A percentile compares a stretch with the other conserved stretches of the same genome.
Conservation (phyloP, 139 green algal species). For the Micractinium conductrix region DNA sequence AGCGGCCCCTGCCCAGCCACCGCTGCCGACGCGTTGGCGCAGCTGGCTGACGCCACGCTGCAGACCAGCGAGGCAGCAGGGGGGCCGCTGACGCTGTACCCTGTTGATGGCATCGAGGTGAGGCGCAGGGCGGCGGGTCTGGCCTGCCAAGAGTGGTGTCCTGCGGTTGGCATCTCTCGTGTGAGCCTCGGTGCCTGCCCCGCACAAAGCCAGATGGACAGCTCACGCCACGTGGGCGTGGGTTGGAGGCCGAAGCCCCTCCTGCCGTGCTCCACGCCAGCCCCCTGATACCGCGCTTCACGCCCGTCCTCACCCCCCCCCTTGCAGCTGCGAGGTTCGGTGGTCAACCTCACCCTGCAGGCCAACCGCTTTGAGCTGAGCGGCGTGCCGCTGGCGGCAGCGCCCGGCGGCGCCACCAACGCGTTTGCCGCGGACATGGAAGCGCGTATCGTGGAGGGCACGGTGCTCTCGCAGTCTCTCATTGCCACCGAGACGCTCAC, state of each 20-base stretch:
- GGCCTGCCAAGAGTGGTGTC: neutral
- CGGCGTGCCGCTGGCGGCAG: neutral
- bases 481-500: neutral
- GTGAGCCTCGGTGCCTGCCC: neutral
- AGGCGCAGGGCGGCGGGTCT: neutral
- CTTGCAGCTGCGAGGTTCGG: neutral
- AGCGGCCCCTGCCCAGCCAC: conserved; percentile 17
- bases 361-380: neutral
- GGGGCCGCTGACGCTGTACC: conserved; percentile 17
- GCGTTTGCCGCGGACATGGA: neutral
- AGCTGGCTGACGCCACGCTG: conserved; percentile 18
- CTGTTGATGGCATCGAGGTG: neutral
- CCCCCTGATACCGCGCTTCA: neutral
- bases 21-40: neutral
- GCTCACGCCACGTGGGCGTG: neutral
- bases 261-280: neutral
- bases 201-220: neutral
- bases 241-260: neutral
- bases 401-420: too few species aligned
- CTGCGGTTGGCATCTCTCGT: neutral
- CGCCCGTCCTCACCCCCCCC: neutral
- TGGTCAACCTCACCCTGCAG: conserved; percentile 11
- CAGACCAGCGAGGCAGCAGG: neutral
- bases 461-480: neutral
- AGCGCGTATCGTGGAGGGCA: neutral